Percentiles rank a stretch among this genome's conserved stretches.
These are phyloP conservation scores for Trebouxia sp. DNA, from an alignment of 139 green algal species.

Conservation along the genomic window DNA sequence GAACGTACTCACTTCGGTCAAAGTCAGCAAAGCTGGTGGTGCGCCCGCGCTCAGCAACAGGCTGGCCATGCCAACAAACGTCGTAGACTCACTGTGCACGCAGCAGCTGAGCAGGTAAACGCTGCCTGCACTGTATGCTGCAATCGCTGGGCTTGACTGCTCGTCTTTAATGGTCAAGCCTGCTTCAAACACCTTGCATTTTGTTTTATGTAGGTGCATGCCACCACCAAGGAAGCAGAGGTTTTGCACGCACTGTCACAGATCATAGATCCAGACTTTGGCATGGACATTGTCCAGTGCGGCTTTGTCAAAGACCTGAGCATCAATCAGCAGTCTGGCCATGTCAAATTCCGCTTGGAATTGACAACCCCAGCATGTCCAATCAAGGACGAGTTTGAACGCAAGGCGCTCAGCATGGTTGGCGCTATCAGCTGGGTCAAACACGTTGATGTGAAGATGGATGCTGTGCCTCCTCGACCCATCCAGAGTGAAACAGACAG, in stretches of 20 bases:
- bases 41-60: not conserved
- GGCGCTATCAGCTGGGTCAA: slow-evolving; percentile 66
- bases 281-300: slow-evolving; percentile 93
- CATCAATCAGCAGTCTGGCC: slow-evolving; percentile 47
- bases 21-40: slow-evolving; percentile 4
- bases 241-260: slow-evolving; percentile 80
- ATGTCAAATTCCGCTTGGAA: slow-evolving; percentile 85
- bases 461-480: slow-evolving; percentile 71
- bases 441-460: slow-evolving; percentile 81
- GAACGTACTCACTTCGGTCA: not conserved
- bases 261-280: slow-evolving; percentile 98
- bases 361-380: slow-evolving; percentile 98
- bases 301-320: slow-evolving; percentile 94
- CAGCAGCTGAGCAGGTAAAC: not conserved
- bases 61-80: not conserved
- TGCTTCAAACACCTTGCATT: not conserved
- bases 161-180: too few relatives aligned
- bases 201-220: slow-evolving; percentile 2
- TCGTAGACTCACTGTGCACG: not conserved
- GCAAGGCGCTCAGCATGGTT: slow-evolving; percentile 46
- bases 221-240: slow-evolving; percentile 16
- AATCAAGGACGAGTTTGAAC: slow-evolving; percentile 95
- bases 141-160: too few relatives aligned
- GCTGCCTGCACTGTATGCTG: not conserved
- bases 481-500: slow-evolving; percentile 66